Conservation (phyloP, 495 filamentous ascomycete species). For the Neurospora cerealis region DNA sequence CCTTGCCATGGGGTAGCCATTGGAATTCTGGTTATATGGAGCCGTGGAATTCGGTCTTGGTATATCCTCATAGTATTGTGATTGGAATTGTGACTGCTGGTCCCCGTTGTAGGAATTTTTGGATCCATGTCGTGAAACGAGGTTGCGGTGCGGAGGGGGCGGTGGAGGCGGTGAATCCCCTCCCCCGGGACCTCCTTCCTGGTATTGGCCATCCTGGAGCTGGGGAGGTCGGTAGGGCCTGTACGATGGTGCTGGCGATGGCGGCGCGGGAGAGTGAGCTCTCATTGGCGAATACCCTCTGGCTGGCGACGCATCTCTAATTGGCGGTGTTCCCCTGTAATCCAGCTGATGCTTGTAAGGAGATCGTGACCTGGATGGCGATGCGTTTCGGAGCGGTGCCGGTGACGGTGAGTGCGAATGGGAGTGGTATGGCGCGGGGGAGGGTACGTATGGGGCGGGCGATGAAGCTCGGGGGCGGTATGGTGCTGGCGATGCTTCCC, state of each 20-base stretch:
- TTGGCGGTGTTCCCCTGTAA: slow-evolving; percentile 6
- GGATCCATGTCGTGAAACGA: slow-evolving; percentile 14
- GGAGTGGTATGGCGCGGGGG: slow-evolving; percentile 19
- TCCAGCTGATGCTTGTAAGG: neutral
- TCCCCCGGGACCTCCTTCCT: neutral
- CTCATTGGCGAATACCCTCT: neutral
- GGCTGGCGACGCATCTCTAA: neutral
- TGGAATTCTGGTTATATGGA: slow-evolving; percentile 12
- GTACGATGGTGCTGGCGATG: slow-evolving; percentile 34
- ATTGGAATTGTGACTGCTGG: slow-evolving; percentile 3
- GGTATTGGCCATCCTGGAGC: slow-evolving; percentile 11
- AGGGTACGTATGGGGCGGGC: slow-evolving; percentile 3
- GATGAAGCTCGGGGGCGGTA: slow-evolving; percentile 19
- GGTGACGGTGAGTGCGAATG: slow-evolving; percentile 14
- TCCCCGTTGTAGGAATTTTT: slow-evolving; percentile 10
- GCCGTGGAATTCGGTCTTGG: slow-evolving; percentile 17
- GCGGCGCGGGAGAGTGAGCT: slow-evolving; percentile 3
- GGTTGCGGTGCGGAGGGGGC: slow-evolving; percentile 43
- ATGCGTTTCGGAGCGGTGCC: neutral
- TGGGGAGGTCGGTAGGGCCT: slow-evolving; percentile 30
- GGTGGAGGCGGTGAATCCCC: slow-evolving; percentile 43
- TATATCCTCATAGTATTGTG: slow-evolving; percentile 13
- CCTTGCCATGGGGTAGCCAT: slow-evolving; percentile 41
- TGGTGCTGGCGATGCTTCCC: slow-evolving; percentile 4
- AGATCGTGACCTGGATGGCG: neutral